Evolutionary conservation across 2,329 filamentous ascomycete species (phyloP).

Genomic region (Coniochaeta sp.): DNA sequence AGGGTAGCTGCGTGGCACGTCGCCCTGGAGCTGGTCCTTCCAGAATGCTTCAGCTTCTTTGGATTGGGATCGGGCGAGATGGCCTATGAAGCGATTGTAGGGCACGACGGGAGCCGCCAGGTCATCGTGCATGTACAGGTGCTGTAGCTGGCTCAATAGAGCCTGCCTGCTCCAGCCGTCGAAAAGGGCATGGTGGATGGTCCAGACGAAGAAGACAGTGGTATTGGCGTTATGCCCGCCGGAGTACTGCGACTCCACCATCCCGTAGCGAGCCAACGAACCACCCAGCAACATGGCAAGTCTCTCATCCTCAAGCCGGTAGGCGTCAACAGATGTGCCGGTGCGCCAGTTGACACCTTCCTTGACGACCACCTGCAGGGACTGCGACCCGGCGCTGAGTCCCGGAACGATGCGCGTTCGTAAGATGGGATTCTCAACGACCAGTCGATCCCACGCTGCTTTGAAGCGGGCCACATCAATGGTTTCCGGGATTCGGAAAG

Average conservation of each 20-base stretch:
- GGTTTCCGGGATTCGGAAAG: not conserved
- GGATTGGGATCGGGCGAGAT: not conserved
- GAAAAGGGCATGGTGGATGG: not conserved
- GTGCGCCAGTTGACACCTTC: too few species aligned
- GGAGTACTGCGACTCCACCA: not conserved
- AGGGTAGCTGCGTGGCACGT: too few species aligned
- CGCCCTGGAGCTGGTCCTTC: not conserved
- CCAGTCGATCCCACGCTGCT: not conserved
- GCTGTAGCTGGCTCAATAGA: not conserved
- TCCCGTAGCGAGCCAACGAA: not conserved
- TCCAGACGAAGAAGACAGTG: not conserved
- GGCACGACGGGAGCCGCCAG: too few species aligned
- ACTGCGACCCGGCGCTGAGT: conserved; percentile 8
- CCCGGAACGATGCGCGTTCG: conserved; percentile 8
- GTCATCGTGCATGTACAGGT: not conserved
- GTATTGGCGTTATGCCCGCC: too few species aligned
- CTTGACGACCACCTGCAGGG: conserved; percentile 4
- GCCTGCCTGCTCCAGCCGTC: not conserved
- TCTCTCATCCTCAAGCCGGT: too few species aligned
- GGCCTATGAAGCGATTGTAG: not conserved
- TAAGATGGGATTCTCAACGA: too few species aligned
- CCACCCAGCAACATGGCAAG: not conserved
- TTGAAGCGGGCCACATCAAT: not conserved
- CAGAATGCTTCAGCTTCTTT: not conserved
- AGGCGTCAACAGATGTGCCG: too few species aligned